phyloP scores from a whole-genome alignment of 2,329 filamentous ascomycete genomes.

The Achaetomium macrosporum region DNA sequence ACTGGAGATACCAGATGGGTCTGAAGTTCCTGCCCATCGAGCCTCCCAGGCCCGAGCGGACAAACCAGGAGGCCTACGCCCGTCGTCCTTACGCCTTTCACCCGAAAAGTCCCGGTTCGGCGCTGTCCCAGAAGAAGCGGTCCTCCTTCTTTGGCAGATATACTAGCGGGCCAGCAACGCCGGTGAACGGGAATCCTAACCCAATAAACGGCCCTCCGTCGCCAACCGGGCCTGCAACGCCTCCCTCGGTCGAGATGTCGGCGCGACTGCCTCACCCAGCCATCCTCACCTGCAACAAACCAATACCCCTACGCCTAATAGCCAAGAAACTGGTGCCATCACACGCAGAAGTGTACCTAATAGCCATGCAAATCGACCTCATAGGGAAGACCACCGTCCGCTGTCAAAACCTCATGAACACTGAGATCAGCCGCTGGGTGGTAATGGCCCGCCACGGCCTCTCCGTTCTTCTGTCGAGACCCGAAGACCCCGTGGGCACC shows the following conservation, averaged over 20 bases:
- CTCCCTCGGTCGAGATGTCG: conserved; percentile 68
- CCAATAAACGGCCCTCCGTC: background rate
- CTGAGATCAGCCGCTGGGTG: conserved; percentile 69
- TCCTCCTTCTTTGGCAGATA: conserved; percentile 31
- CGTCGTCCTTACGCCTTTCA: conserved; percentile 60
- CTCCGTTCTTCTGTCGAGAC: conserved; percentile 59
- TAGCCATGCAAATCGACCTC: conserved; percentile 74
- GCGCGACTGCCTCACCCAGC: conserved; percentile 80
- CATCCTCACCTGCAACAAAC: conserved; percentile 83
- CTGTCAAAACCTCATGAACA: conserved; percentile 67
- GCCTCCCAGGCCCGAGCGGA: conserved; percentile 63
- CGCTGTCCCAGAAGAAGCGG: conserved; percentile 42
- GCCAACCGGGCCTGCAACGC: conserved; percentile 33
- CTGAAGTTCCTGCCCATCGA: conserved; percentile 93
- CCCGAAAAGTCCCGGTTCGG: conserved; percentile 33
- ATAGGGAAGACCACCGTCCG: conserved; percentile 73
- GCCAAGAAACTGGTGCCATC: conserved; percentile 69
- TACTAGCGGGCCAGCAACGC: conserved; percentile 3
- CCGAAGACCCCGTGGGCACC: conserved; percentile 53
- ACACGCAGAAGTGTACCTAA: conserved; percentile 65
- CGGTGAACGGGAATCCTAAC: background rate
- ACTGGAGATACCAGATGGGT: conserved; percentile 62
- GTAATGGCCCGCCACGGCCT: conserved; percentile 68
- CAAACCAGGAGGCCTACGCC: conserved; percentile 77
- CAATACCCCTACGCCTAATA: conserved; percentile 73